phyloP scores from a whole-genome alignment of 148 eudicot genomes.

The Chenopodium berlandieri region DNA sequence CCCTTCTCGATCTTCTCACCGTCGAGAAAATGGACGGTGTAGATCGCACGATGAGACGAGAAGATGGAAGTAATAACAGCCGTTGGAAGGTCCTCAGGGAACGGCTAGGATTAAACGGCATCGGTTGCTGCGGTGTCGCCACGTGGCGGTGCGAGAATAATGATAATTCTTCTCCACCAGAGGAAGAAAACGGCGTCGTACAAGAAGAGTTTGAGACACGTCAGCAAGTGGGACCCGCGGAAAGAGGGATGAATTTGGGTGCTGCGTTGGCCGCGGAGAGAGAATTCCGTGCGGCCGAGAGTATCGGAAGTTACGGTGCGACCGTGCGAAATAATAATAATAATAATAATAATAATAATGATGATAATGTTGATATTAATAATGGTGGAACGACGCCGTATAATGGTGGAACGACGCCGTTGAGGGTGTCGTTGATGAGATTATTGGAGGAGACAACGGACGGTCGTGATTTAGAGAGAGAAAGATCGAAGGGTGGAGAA shows the following conservation, averaged over 20 bases:
- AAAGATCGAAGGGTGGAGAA: constrained; percentile 26
- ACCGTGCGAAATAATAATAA: neutral
- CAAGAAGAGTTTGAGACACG: neutral
- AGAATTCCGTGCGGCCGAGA: constrained; percentile 34
- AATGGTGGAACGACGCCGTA: constrained; percentile 35
- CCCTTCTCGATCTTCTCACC: constrained; percentile 52
- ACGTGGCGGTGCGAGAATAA: constrained; percentile 38
- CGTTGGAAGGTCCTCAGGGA: constrained; percentile 49
- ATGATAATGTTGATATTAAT: too few species aligned
- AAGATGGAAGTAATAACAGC: neutral
- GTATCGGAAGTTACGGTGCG: constrained; percentile 14
- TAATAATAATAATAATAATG: too few species aligned
- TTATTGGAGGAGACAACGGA: constrained; percentile 60
- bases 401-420: constrained; percentile 35
- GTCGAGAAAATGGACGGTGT: constrained; percentile 61
- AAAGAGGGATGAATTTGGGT: constrained; percentile 57
- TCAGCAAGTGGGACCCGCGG: constrained; percentile 5
- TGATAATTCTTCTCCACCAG: constrained; percentile 3
- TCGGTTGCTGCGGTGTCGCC: constrained; percentile 63
- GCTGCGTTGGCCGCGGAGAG: constrained; percentile 76
- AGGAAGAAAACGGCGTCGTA: constrained; percentile 13
- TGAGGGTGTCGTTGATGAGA: constrained; percentile 76
- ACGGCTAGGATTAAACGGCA: constrained; percentile 57
- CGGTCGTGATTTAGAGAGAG: constrained; percentile 40
- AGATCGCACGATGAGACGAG: constrained; percentile 27